Percentiles rank a stretch among this genome's conserved stretches.
phyloP scores from a whole-genome alignment of 257 asterid species.

The Penstemon newberryi region DNA sequence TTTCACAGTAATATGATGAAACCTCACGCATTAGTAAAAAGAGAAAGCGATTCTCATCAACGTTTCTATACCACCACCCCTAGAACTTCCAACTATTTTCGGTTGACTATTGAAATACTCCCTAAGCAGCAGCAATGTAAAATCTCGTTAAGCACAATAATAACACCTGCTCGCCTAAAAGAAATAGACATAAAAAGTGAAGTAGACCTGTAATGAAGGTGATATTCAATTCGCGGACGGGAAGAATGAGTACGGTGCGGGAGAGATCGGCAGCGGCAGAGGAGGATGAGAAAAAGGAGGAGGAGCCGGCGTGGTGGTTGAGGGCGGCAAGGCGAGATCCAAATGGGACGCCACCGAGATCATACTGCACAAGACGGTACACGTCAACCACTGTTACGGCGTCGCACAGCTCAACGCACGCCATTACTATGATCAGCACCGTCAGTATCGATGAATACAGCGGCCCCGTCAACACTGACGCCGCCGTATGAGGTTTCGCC shows the following conservation, averaged over 20 bases:
- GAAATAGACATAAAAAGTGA: not conserved
- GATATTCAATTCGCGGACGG: constrained; percentile 87
- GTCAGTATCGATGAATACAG: constrained; percentile 47
- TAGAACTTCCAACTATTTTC: too few relatives aligned
- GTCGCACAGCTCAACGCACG: constrained; percentile 82
- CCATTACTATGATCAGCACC: constrained; percentile 51
- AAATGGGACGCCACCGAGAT: constrained; percentile 78
- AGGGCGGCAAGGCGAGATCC: constrained; percentile 91
- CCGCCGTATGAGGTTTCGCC: constrained; percentile 39
- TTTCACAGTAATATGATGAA: too few relatives aligned
- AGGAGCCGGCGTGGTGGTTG: constrained; percentile 93
- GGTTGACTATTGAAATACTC: too few relatives aligned
- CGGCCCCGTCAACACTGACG: constrained; percentile 46
- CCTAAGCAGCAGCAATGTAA: too few relatives aligned
- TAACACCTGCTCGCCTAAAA: too few relatives aligned
- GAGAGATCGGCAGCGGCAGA: constrained; percentile 63
- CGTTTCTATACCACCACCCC: too few relatives aligned
- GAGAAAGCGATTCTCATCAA: too few relatives aligned
- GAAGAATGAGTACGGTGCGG: constrained; percentile 84
- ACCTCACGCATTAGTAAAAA: too few relatives aligned
- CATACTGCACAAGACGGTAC: constrained; percentile 94
- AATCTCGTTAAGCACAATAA: too few relatives aligned
- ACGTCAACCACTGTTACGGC: constrained; percentile 86
- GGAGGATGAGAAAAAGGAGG: constrained; percentile 47
- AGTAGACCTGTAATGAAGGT: constrained; percentile 64